Base-by-base conservation (phyloP, 2,329 filamentous ascomycete species). In the Alternaria brassicicola region DNA sequence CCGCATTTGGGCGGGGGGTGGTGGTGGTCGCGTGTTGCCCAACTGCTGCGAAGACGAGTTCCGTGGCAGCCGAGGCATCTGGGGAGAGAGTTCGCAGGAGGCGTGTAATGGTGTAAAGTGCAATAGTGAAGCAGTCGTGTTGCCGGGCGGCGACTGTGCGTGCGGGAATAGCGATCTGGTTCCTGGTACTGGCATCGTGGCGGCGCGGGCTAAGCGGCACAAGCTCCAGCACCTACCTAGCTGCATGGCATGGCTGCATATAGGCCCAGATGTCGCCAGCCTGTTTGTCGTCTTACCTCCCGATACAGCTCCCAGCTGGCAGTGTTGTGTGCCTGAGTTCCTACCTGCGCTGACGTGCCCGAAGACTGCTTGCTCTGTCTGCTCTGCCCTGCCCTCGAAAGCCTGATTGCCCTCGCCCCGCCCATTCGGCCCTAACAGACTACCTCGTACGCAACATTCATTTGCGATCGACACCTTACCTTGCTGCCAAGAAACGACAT, bases 401-500 rank as follows among this genome's bases (percentile, higher is more conserved):
- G 43, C 42, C 55, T 51, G 38, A 49, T 53, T 60, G 53, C 59
- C 56, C 57, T 36, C 62, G 56, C 62, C 57, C 46, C 39, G 31
- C 57, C 53, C 57, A 64, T 58, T 66, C 68, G 65, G 63, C 52
- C 65, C 67, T 67, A 61, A 50, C 61, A 12, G 30, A 50, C 52
- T 52, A 56, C 43, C 36, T 35, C 52, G 43, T 61, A 55, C 49
- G 38, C 53, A 55, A 51, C 45, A 48, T 52, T 47, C 54, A 54
- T 64, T 54, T 61, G 62, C 64, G 42, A 62, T 66, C 59, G 49
- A 51, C 57, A 41, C 30, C 31, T 36, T 39, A 50, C 53, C 52
- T 49, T 38, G 45, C 45, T 35, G 65, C 66, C 67, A 69, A 70
- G 64, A 45, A 58, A 67, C 60, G 58, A 71, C 67, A 70, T 70